A percentile compares a stretch with the other conserved stretches of the same genome.
Conservation (phyloP, 2,329 filamentous ascomycete genomes). For the Aspergillus sp. region DNA sequence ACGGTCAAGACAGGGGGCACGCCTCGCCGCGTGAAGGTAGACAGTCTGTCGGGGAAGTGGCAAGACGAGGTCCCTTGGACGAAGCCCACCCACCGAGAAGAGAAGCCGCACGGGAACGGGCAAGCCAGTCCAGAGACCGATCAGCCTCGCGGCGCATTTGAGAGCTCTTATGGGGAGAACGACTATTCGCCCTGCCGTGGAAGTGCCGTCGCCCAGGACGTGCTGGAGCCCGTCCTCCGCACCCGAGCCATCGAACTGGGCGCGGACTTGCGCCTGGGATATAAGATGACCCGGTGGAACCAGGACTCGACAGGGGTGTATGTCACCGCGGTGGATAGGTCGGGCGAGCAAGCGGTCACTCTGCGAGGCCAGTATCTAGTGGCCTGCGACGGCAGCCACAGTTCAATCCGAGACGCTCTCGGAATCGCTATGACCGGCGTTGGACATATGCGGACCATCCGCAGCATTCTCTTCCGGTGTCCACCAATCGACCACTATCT, state of each 20-base stretch:
- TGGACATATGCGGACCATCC: slow-evolving; percentile 21
- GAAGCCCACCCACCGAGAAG: too few relatives aligned
- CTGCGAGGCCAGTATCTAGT: slow-evolving; percentile 39
- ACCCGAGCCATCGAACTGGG: slow-evolving; percentile 31
- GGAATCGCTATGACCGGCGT: slow-evolving; percentile 19
- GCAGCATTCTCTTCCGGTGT: slow-evolving; percentile 24
- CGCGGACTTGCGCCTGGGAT: slow-evolving; percentile 35
- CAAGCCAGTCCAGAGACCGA: too few relatives aligned
- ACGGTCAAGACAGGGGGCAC: slow-evolving; percentile 19
- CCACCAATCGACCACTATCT: slow-evolving; percentile 17
- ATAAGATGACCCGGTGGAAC: slow-evolving; percentile 23
- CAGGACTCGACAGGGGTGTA: slow-evolving; percentile 27
- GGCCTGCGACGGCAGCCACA: slow-evolving; percentile 36
- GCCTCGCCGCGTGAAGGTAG: slow-evolving; percentile 19
- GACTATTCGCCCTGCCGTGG: slow-evolving; percentile 25
- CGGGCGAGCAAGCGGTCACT: slow-evolving; percentile 7
- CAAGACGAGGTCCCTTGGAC: slow-evolving; percentile 18
- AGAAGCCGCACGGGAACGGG: too few relatives aligned
- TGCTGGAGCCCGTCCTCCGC: slow-evolving; percentile 41
- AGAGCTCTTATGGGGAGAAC: too few relatives aligned
- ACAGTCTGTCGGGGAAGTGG: slow-evolving; percentile 22
- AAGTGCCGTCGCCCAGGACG: slow-evolving; percentile 38
- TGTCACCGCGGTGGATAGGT: slow-evolving; percentile 18
- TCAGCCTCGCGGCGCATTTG: too few relatives aligned
- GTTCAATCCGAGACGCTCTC: slow-evolving; percentile 18